Evolutionary conservation across 2,329 filamentous ascomycete genomes (phyloP), one percentile per base, ranked within the genome.

Genomic region (Macrophomina pseudophaseolina): DNA sequence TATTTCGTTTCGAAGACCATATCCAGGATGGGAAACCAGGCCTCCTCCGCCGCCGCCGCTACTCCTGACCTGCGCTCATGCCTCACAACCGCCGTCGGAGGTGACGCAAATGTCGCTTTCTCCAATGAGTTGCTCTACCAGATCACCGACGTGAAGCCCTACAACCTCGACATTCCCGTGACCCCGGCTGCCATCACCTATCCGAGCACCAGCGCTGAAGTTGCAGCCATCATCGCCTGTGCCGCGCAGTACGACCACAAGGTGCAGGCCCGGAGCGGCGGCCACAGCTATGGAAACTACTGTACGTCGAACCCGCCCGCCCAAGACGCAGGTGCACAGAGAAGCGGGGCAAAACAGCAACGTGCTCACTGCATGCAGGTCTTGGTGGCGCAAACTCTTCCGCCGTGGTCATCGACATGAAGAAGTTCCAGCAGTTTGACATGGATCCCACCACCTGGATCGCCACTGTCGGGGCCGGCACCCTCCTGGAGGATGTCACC

Each of bases 261-360:
- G 68, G 86, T 90, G 0, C 87, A 90, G 72, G 83, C 88, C n/a
- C 84, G 83, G 53, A 87, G 86, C 1, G 88, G 88, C 3, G 88
- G 88, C 0, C 88, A 90, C 70, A 89, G 87, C 0, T 90, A 88
- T 68, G 88, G 78, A 0, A 83, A 83, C 1, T 82, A 83, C 68
- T 73, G 75, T 73, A 69, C 4, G 40, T 2, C 16, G n/a, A 0
- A 35, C 14, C 32, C 49, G 23, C 65, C 44, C 18, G 16, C 59
- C 33, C 59, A 44, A 33, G 23, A 23, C 60, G n/a, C 40, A 5
- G 30, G 6, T 28, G 23, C 40, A 5, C n/a, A 38, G 32, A 46
- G n/a, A 38, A 14, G 14, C n/a, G 6, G 16, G 49, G 16, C 11
- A 16, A n/a, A 18, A 46, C 18, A 18, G 33, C 11, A 28, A 35